phyloP scores from a whole-genome alignment of 2,329 filamentous ascomycete genomes.

The Diaporthe eres region DNA sequence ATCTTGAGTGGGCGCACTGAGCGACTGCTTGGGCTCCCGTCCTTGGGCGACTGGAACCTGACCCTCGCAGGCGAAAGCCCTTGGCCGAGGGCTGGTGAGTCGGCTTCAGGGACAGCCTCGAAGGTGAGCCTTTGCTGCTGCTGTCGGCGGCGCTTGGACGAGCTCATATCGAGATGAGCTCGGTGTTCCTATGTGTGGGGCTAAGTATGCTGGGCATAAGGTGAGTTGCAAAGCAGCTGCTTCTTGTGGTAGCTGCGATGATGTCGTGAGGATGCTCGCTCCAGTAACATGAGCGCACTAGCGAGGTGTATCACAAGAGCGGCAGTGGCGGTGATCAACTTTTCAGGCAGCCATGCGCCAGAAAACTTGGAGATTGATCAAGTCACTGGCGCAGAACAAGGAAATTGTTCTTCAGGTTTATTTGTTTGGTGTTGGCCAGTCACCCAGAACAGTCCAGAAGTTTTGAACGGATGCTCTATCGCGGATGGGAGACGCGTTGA shows the following conservation, averaged over 20 bases:
- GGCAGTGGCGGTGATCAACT: neutral
- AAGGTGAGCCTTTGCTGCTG: slow-evolving; percentile 49
- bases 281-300: neutral
- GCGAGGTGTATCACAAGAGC: neutral
- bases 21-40: slow-evolving; percentile 29
- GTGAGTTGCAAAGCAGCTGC: neutral
- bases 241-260: neutral
- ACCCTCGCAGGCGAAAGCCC: slow-evolving; percentile 48
- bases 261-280: neutral
- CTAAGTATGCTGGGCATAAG: neutral
- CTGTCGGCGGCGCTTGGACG: slow-evolving; percentile 38
- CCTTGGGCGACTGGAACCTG: slow-evolving; percentile 43
- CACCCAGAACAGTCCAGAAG: neutral
- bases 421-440: neutral
- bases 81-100: slow-evolving; percentile 43
- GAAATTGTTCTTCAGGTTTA: neutral
- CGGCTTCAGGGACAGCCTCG: slow-evolving; percentile 47
- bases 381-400: neutral
- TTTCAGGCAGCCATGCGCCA: neutral
- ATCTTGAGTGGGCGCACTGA: slow-evolving; percentile 21
- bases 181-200: too few relatives aligned
- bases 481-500: slow-evolving; percentile 24
- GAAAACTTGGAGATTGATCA: too few relatives aligned
- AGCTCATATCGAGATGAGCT: slow-evolving; percentile 20
- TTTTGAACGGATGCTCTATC: neutral